Evolutionary conservation across 2,329 filamentous ascomycete species (phyloP).

Genomic region (Cercospora brassicicola): DNA sequence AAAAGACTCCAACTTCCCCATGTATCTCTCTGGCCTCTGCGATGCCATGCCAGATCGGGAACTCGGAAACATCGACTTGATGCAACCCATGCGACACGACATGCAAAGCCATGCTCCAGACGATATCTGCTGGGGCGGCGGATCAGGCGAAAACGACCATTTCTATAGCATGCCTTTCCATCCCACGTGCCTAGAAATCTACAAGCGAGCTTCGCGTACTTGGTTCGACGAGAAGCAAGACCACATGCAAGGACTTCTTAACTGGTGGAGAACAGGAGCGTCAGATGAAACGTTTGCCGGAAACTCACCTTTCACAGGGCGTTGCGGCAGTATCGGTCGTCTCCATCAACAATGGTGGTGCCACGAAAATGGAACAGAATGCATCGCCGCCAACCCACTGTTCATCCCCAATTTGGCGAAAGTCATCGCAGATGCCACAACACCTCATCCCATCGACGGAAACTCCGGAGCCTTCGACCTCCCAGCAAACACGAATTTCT

Average conservation of each 20-base stretch:
- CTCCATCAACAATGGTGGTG: slow-evolving; percentile 19
- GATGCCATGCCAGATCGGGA: slow-evolving; percentile 9
- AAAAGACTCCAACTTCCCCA: neutral
- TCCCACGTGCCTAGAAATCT: slow-evolving; percentile 23
- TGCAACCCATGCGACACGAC: slow-evolving; percentile 16
- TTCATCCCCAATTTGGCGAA: slow-evolving; percentile 4
- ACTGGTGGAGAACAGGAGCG: slow-evolving; percentile 4
- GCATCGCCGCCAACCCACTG: slow-evolving; percentile 16
- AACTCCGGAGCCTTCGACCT: slow-evolving; percentile 2
- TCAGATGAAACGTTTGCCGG: too few species aligned
- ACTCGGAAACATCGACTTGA: neutral
- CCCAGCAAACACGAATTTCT: neutral
- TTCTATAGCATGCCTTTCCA: slow-evolving; percentile 20
- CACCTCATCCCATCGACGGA: neutral
- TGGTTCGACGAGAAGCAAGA: neutral
- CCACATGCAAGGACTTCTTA: slow-evolving; percentile 7
- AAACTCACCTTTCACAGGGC: too few species aligned
- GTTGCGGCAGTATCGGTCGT: neutral
- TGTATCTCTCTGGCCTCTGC: slow-evolving; percentile 14
- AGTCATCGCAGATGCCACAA: neutral
- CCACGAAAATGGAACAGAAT: slow-evolving; percentile 10
- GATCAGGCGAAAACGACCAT: neutral
- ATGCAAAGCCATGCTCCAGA: neutral
- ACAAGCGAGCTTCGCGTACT: slow-evolving; percentile 5
- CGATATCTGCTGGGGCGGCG: neutral